Percentiles rank a stretch among this genome's conserved stretches.
Conservation (phyloP, 129 eudicot species). For the Flaveria bidentis region DNA sequence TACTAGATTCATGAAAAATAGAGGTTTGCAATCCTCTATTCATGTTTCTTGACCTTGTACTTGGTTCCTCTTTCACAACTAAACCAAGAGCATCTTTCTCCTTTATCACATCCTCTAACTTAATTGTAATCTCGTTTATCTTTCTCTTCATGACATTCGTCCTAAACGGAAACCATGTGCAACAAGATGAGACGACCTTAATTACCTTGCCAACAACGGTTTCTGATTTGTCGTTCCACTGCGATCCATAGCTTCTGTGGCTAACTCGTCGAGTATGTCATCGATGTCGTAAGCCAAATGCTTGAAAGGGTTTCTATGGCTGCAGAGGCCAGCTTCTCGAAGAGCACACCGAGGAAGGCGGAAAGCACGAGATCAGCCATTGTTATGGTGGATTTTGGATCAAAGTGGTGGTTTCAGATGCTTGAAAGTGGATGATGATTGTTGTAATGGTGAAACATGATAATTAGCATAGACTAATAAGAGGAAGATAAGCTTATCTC, state of each 20-base stretch:
- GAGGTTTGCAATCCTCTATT: constrained; percentile 26
- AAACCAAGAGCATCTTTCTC: constrained; percentile 1
- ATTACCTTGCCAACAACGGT: background rate
- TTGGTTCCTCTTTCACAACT: background rate
- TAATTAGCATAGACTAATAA: no score
- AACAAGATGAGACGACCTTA: constrained; percentile 1
- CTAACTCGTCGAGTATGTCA: constrained; percentile 18
- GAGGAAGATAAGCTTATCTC: no score
- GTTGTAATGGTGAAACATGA: background rate
- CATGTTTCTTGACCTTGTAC: background rate
- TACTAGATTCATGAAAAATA: constrained; percentile 29
- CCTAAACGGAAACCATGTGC: background rate
- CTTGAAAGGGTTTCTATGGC: background rate
- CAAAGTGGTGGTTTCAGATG: no score
- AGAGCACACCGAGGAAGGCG: background rate
- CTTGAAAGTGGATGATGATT: no score
- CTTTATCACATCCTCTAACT: background rate
- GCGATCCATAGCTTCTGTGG: background rate
- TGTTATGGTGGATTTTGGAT: background rate
- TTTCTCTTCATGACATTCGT: background rate
- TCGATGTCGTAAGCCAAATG: constrained; percentile 17
- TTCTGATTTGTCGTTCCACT: background rate
- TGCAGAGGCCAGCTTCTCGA: background rate
- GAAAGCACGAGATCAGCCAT: constrained; percentile 14
- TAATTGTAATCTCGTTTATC: background rate